Evolutionary conservation across 2,329 filamentous ascomycete genomes (phyloP).

Genomic region (Penicillium sp.): DNA sequence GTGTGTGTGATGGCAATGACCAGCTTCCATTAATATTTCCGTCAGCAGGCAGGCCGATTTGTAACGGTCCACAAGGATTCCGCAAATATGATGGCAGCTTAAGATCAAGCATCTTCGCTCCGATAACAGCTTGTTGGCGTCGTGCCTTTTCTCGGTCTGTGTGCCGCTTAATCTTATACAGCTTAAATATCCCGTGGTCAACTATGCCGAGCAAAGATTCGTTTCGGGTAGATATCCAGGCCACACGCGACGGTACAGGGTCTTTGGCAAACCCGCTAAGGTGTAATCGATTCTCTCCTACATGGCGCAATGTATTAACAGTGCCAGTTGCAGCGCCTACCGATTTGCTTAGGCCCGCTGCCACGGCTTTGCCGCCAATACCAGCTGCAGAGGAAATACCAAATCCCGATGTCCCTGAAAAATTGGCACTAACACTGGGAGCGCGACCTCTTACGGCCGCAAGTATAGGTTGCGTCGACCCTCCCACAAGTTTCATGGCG

Average conservation of each 20-base stretch:
- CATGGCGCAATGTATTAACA: conserved; percentile 45
- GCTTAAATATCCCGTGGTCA: conserved; percentile 42
- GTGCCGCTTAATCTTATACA: conserved; percentile 40
- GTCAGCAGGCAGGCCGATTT: conserved; percentile 53
- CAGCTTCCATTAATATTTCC: conserved; percentile 35
- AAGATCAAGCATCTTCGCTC: conserved; percentile 62
- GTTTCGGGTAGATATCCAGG: conserved; percentile 44
- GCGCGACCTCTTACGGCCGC: conserved; percentile 59
- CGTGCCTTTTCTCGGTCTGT: conserved; percentile 52
- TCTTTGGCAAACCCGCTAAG: conserved; percentile 38
- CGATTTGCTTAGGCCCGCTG: conserved; percentile 49
- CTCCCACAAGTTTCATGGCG: conserved; percentile 66
- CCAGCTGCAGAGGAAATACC: conserved; percentile 45
- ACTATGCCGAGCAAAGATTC: conserved; percentile 42
- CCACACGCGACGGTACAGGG: conserved; percentile 39
- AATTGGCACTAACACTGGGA: conserved; percentile 43
- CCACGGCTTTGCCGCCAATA: conserved; percentile 45
- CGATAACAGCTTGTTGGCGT: conserved; percentile 51
- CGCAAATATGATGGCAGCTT: conserved; percentile 62
- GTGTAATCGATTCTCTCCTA: conserved; percentile 47
- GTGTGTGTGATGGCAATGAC: conserved; percentile 32
- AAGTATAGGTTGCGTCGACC: conserved; percentile 57
- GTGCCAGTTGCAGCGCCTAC: conserved; percentile 47
- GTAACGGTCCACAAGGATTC: conserved; percentile 53
- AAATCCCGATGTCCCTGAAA: conserved; percentile 42